phyloP scores from a whole-genome alignment of 2,329 filamentous ascomycete species.

The Truncatella angustata region DNA sequence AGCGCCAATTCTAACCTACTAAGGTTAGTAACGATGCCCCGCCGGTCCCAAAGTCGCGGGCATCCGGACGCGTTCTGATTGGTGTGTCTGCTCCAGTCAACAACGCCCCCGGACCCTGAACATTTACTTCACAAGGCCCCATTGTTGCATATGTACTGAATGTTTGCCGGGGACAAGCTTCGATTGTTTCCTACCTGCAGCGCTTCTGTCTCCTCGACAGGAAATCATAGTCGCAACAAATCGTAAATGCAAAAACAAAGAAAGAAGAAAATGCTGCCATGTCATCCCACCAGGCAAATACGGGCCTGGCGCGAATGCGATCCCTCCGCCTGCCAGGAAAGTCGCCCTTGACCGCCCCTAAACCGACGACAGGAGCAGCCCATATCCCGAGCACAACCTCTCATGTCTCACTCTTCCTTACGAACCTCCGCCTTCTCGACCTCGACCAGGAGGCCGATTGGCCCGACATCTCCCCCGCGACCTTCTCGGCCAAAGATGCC shows the following conservation, averaged over 20 bases:
- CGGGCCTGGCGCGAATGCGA: conserved; percentile 28
- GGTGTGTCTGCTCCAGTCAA: not conserved
- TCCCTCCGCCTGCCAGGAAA: conserved; percentile 24
- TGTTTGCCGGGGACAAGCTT: too few species aligned
- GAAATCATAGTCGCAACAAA: too few species aligned
- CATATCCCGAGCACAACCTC: conserved; percentile 37
- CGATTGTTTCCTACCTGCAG: too few species aligned
- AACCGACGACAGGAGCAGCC: conserved; percentile 16
- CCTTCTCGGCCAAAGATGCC: conserved; percentile 66
- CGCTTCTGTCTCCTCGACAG: too few species aligned
- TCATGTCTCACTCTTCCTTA: conserved; percentile 68
- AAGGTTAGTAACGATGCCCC: not conserved
- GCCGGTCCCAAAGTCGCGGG: not conserved
- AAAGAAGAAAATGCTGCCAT: conserved; percentile 28
- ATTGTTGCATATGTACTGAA: too few species aligned
- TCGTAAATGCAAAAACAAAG: too few species aligned
- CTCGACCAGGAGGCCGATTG: conserved; percentile 76
- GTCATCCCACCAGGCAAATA: conserved; percentile 28
- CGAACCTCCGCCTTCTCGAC: conserved; percentile 79
- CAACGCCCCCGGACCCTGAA: not conserved
- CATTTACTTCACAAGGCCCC: not conserved
- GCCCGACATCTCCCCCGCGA: conserved; percentile 69
- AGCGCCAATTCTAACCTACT: too few species aligned
- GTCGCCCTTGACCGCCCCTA: conserved; percentile 26
- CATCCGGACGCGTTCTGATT: not conserved